These are phyloP conservation scores for Trametes cingulata DNA, from an alignment of 768 basidiomycete species.

Conservation along the genomic window DNA sequence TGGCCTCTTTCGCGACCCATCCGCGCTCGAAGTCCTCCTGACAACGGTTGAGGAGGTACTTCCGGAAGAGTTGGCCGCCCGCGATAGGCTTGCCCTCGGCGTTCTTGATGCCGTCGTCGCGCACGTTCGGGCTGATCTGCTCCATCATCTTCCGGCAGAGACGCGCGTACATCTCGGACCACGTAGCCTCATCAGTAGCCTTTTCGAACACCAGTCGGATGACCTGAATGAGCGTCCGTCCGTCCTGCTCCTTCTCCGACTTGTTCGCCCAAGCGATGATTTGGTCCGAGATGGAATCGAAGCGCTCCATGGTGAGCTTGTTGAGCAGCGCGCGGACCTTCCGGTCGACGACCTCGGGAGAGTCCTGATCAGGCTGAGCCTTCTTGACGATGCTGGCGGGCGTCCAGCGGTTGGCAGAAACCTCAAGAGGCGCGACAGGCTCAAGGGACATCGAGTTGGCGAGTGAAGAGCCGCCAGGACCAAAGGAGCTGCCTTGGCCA, in stretches of 20 bases:
- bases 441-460: conserved; percentile 44
- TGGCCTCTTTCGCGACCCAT: conserved; percentile 86
- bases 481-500: conserved; percentile 20
- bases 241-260: conserved; percentile 89
- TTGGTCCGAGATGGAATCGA: conserved; percentile 93
- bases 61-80: conserved; percentile 93
- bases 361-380: conserved; percentile 49
- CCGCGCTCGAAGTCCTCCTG: conserved; percentile 98
- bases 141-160: conserved; percentile 97
- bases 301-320: conserved; percentile 96
- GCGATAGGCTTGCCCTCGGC: conserved; percentile 84
- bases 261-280: conserved; percentile 96
- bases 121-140: conserved; percentile 82
- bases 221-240: conserved; percentile 92
- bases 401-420: conserved; percentile 85
- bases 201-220: conserved; percentile 97
- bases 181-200: conserved; percentile 93
- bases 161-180: conserved; percentile 97
- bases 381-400: conserved; percentile 44
- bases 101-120: conserved; percentile 84
- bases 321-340: conserved; percentile 92
- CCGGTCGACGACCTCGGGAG: conserved; percentile 86
- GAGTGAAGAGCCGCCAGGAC: conserved; percentile 26
- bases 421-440: conserved; percentile 74
- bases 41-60: conserved; percentile 94